Percentiles rank a stretch among this genome's conserved stretches.
Conservation (phyloP, 768 basidiomycete genomes). For the Lyophyllum semitale region DNA sequence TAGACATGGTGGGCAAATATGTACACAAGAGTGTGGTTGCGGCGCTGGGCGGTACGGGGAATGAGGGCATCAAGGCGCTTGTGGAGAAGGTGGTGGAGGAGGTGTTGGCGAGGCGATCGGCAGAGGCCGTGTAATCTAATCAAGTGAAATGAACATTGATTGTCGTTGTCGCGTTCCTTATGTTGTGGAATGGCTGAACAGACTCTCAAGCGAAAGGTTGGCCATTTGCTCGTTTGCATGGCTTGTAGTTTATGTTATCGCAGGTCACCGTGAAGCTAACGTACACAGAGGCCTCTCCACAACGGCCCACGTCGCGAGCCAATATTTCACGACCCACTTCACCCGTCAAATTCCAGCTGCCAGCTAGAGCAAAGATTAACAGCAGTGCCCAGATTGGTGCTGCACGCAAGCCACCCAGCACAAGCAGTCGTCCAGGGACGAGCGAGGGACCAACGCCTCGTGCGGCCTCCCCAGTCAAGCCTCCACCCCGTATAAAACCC, state of each 20-base stretch:
- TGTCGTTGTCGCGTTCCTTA: background rate
- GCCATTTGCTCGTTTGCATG: background rate
- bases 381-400: slow-evolving; percentile 37
- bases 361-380: slow-evolving; percentile 65
- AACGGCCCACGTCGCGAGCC: background rate
- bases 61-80: slow-evolving; percentile 44
- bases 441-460: slow-evolving; percentile 33
- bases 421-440: slow-evolving; percentile 5
- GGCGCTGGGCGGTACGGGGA: slow-evolving; percentile 58
- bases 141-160: background rate
- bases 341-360: slow-evolving; percentile 27
- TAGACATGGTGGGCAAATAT: slow-evolving; percentile 93
- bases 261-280: slow-evolving; percentile 60
- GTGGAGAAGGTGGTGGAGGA: slow-evolving; percentile 64
- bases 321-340: slow-evolving; percentile 11
- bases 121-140: slow-evolving; percentile 12
- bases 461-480: slow-evolving; percentile 44
- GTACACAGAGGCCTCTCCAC: slow-evolving; percentile 27
- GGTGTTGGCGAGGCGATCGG: slow-evolving; percentile 44
- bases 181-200: slow-evolving; percentile 9
- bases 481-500: slow-evolving; percentile 37
- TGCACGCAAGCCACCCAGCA: background rate
- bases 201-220: slow-evolving; percentile 47
- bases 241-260: background rate
- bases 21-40: slow-evolving; percentile 82